Conservation (phyloP, 805 yeast genomes). For the Alloascoidea africana region DNA sequence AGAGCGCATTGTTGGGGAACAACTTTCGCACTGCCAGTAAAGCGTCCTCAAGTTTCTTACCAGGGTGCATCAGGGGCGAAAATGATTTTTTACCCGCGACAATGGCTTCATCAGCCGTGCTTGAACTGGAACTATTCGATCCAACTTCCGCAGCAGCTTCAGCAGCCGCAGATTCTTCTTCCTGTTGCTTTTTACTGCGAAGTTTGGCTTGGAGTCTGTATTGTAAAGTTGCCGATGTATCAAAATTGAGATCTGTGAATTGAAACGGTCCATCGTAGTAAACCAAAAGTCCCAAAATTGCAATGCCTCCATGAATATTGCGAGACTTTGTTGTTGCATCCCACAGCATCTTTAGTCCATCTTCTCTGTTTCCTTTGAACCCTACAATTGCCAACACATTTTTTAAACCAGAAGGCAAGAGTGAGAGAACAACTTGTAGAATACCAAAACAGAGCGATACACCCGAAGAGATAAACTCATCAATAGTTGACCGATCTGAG, state of each 20-base stretch:
- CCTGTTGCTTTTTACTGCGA: not conserved
- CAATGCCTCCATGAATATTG: conserved; percentile 89
- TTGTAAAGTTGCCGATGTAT: not conserved
- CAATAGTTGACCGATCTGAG: conserved; percentile 26
- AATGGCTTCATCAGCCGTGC: not conserved
- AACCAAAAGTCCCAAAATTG: conserved; percentile 66
- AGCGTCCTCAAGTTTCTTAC: conserved; percentile 25
- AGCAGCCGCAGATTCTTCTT: not conserved
- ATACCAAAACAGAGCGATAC: conserved; percentile 87
- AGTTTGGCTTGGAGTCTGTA: not conserved
- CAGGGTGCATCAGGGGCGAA: not conserved
- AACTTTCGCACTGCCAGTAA: conserved; percentile 50
- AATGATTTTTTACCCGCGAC: not conserved
- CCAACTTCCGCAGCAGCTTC: not conserved
- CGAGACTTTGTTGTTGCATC: conserved; percentile 54
- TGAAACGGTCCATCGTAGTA: conserved; percentile 96
- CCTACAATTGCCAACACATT: conserved; percentile 85
- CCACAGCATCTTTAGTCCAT: conserved; percentile 81
- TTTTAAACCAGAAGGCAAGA: conserved; percentile 90
- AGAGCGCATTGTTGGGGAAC: conserved; percentile 78
- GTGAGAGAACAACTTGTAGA: conserved; percentile 74
- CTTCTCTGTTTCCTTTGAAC: conserved; percentile 74
- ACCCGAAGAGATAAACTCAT: conserved; percentile 85
- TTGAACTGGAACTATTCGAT: not conserved
- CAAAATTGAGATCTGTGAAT: conserved; percentile 60